phyloP scores from a whole-genome alignment of 176 grass and related monocot genomes.

The Tillandsia fasciculata region DNA sequence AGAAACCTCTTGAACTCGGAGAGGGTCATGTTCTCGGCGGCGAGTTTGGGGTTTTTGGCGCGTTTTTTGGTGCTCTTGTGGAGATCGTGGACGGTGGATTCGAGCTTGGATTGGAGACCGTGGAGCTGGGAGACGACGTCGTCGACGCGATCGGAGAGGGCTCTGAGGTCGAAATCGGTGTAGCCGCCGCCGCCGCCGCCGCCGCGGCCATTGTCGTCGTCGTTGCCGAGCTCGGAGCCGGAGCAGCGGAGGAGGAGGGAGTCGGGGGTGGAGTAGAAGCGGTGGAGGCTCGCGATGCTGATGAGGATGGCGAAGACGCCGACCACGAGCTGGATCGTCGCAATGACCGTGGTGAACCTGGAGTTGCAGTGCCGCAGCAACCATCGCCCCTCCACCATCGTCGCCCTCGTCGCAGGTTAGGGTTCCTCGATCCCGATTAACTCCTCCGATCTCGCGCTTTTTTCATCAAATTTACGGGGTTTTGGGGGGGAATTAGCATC shows the following conservation, averaged over 20 bases:
- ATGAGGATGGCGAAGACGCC: constrained; percentile 60
- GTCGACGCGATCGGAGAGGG: constrained; percentile 68
- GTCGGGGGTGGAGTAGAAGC: constrained; percentile 36
- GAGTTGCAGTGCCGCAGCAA: constrained; percentile 16
- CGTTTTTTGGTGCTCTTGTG: constrained; percentile 36
- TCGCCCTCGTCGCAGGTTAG: no score
- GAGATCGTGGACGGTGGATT: constrained; percentile 50
- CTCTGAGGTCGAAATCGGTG: constrained; percentile 49
- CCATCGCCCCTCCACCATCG: constrained; percentile 42
- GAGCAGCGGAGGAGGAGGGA: constrained; percentile 29
- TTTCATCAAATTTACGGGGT: no score
- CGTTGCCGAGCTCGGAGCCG: constrained; percentile 11
- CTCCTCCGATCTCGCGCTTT: no score
- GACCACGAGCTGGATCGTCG: constrained; percentile 53
- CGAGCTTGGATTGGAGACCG: constrained; percentile 72
- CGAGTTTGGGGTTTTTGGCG: constrained; percentile 1
- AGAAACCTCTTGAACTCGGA: constrained; percentile 62
- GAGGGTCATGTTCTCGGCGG: constrained; percentile 46
- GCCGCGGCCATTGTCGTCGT: not conserved
- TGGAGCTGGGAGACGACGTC: constrained; percentile 69
- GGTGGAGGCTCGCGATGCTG: constrained; percentile 77
- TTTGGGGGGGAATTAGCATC: no score
- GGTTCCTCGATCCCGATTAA: no score
- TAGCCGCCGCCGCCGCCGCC: constrained; percentile 26
- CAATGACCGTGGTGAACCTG: constrained; percentile 46